Percentiles rank a stretch among this genome's conserved stretches.
Conservation (phyloP, 139 green algal species). For the Pseudopediastrum boryanum region DNA sequence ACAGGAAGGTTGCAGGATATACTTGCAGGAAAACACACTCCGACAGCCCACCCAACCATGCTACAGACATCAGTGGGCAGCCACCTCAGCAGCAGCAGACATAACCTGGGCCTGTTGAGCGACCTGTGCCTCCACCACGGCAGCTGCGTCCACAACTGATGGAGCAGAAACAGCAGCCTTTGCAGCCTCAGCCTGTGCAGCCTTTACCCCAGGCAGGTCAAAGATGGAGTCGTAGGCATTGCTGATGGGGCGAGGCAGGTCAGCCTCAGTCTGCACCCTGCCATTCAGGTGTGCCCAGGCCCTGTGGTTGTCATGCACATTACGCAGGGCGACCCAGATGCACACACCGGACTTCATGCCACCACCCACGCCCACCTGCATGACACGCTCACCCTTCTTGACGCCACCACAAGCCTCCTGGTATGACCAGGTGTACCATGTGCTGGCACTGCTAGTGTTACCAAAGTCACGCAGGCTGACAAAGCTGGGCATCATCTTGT, state of each 20-base stretch:
- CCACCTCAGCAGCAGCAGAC: no score
- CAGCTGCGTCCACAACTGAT: no score
- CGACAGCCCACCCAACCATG: no score
- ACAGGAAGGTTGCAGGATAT: no score
- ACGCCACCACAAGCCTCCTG: conserved; percentile 45
- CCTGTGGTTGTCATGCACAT: conserved; percentile 54
- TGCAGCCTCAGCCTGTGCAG: no score
- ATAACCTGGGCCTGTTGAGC: no score
- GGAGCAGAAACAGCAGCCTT: no score
- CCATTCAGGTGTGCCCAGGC: conserved; percentile 48
- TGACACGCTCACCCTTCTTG: conserved; percentile 30
- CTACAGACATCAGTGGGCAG: no score
- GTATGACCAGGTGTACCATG: conserved; percentile 52
- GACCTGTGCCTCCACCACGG: no score
- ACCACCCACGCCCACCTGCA: conserved; percentile 51
- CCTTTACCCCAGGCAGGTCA: no score
- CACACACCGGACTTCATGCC: conserved; percentile 48
- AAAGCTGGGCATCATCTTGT: conserved; percentile 60
- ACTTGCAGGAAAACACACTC: no score
- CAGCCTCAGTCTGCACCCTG: conserved; percentile 1
- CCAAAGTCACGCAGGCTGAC: conserved; percentile 49
- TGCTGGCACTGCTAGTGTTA: conserved; percentile 41
- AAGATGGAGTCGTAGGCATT: conserved; percentile 35
- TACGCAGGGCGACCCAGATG: conserved; percentile 42
- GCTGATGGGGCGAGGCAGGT: conserved; percentile 41